Percentiles rank a stretch among this genome's conserved stretches.
These are phyloP conservation scores for Termitomyces sp. DNA, from an alignment of 768 basidiomycete species.

Conservation along the genomic window DNA sequence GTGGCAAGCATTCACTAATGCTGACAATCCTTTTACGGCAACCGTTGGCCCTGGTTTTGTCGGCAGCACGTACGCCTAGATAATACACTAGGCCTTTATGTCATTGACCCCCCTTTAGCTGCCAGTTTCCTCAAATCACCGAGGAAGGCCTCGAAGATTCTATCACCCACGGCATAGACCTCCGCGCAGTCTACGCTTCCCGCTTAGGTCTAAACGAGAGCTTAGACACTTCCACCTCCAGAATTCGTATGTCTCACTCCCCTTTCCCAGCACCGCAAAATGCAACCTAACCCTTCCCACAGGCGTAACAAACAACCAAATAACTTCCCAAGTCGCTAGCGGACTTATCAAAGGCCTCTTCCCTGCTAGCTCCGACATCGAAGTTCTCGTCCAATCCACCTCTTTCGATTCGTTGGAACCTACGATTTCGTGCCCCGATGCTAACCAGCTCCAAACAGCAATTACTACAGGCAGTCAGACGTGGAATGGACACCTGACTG, in stretches of 20 bases:
- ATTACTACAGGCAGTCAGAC: constrained; percentile 35
- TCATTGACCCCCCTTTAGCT: constrained; percentile 25
- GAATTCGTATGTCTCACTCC: constrained; percentile 32
- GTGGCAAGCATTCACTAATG: constrained; percentile 40
- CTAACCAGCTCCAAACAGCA: constrained; percentile 28
- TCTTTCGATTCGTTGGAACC: constrained; percentile 48
- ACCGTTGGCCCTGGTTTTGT: constrained; percentile 43
- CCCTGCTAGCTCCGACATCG: constrained; percentile 30
- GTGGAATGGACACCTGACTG: constrained; percentile 42
- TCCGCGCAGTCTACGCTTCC: constrained; percentile 40
- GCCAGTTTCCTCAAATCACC: constrained; percentile 50
- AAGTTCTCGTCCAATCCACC: constrained; percentile 37
- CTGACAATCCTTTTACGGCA: constrained; percentile 40
- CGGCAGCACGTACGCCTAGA: constrained; percentile 33
- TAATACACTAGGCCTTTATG: not conserved
- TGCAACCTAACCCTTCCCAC: not conserved
- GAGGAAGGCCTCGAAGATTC: constrained; percentile 41
- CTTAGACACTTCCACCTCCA: constrained; percentile 30
- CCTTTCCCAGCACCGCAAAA: not conserved
- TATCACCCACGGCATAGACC: constrained; percentile 44
- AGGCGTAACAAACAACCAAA: constrained; percentile 52
- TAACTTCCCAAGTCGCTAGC: constrained; percentile 51
- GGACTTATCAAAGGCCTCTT: constrained; percentile 44
- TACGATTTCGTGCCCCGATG: constrained; percentile 37
- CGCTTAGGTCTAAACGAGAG: constrained; percentile 33